Percentiles rank a stretch among this genome's conserved stretches.
phyloP scores from a whole-genome alignment of 306 rosid genomes.

The Albizia julibrissin region DNA sequence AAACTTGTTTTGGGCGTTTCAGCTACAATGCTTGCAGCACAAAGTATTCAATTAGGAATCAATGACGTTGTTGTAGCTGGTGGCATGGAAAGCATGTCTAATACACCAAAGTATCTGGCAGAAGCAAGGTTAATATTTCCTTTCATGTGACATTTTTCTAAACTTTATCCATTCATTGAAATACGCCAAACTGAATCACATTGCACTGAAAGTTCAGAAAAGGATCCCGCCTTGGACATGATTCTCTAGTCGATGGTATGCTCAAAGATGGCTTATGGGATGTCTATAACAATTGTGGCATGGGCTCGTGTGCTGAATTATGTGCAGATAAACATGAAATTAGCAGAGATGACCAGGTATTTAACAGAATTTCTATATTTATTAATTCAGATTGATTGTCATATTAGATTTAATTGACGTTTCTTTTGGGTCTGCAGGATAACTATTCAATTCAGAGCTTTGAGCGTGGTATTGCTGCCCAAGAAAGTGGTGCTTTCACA shows the following conservation, averaged over 20 bases:
- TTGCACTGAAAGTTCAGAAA: constrained; percentile 69
- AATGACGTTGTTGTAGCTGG: constrained; percentile 97
- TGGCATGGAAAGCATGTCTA: constrained; percentile 99
- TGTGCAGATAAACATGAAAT: constrained; percentile 88
- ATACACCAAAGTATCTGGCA: constrained; percentile 83
- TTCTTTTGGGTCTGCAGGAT: constrained; percentile 61
- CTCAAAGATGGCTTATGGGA: constrained; percentile 98
- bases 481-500: constrained; percentile 66
- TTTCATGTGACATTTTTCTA: constrained; percentile 24
- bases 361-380: constrained; percentile 23
- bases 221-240: constrained; percentile 98
- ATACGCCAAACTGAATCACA: constrained; percentile 31
- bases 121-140: constrained; percentile 82
- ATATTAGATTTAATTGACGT: constrained; percentile 24
- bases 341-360: constrained; percentile 88
- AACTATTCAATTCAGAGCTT: constrained; percentile 80
- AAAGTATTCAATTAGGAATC: constrained; percentile 92
- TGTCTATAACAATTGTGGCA: constrained; percentile 80
- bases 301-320: constrained; percentile 94
- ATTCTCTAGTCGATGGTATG: constrained; percentile 96
- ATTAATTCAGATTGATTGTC: constrained; percentile 2
- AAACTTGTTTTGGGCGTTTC: constrained; percentile 37
- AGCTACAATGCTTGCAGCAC: constrained; percentile 98
- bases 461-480: constrained; percentile 94
- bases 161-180: constrained; percentile 21